Base-by-base conservation (phyloP, 1,139 yeast genomes). In the Hansenula lynferdii region DNA sequence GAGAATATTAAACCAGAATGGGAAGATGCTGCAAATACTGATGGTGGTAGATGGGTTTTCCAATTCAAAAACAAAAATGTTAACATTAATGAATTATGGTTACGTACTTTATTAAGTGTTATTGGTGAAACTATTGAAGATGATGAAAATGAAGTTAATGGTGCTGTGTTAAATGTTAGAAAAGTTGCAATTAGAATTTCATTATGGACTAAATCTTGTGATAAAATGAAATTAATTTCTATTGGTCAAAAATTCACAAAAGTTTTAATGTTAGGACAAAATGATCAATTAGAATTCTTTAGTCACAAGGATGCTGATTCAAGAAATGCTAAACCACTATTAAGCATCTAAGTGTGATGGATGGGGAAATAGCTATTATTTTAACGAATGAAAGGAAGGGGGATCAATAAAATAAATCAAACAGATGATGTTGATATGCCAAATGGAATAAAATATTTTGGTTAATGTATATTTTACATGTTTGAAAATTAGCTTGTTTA, bases 1-100 rank as follows among this genome's bases (percentile, higher is more conserved):
- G 85, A 85, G 60, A 96, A 92, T 41, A 80, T 94, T 56, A 85
- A 89, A 64, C 99, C 98, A 41, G 97, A 92, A 71, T 92, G 99
- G 99, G 99, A 92, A 72, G 97, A 92, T 65, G 72, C 69, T 40
- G 76, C 79, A 52, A 94, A 94, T 68, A 65, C 89, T 47, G 74
- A 80, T 53, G 98, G 99, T 60, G 98, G 98, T 57, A 87, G 86
- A 68, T 92, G 97, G 96, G 75, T 86, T 31, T 85, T 78, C 67
- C 81, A 77, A 63, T 80, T 83, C 66, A 80, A 72, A 62, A 77
- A 78, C 52, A 84, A 71, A 44, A 64, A 67, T 42, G 67, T 67
- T 34, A 79, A 79, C 44, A 81, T 87, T 60, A 94, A 90, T 63
- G 96, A 89, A 51, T 75, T 87, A 59, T 94, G 98, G 98, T 79